Evolutionary conservation across 345 rosid genomes (phyloP).

Genomic region (Cardamine occulta): DNA sequence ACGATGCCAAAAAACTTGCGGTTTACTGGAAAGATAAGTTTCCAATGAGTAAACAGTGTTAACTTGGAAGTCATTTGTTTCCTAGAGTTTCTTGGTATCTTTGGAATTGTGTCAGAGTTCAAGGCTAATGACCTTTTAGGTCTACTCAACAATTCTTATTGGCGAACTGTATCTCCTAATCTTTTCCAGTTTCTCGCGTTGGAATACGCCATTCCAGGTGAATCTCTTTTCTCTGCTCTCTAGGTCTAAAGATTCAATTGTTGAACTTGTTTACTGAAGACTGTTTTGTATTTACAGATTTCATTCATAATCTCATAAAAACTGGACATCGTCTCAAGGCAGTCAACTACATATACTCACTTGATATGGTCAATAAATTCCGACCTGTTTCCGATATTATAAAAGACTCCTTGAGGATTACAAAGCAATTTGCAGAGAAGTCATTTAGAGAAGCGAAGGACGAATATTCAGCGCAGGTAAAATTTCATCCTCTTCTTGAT

Average conservation of each 20-base stretch:
- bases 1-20: slow-evolving; percentile 45
- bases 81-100: slow-evolving; percentile 49
- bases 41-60: slow-evolving; percentile 27
- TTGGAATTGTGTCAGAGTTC: slow-evolving; percentile 48
- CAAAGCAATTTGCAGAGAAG: slow-evolving; percentile 27
- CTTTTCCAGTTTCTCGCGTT: slow-evolving; percentile 47
- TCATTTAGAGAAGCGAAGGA: slow-evolving; percentile 20
- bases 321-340: slow-evolving; percentile 43
- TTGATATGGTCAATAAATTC: slow-evolving; percentile 45
- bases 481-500: not conserved
- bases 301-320: slow-evolving; percentile 43
- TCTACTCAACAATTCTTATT: slow-evolving; percentile 42
- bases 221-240: slow-evolving; percentile 5
- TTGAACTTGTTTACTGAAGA: not conserved
- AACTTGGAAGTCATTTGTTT: slow-evolving; percentile 48
- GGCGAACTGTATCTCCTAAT: slow-evolving; percentile 40
- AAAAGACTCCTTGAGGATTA: slow-evolving; percentile 42
- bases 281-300: slow-evolving; percentile 16
- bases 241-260: not conserved
- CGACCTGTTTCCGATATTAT: slow-evolving; percentile 41
- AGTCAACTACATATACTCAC: slow-evolving; percentile 44
- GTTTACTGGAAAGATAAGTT: slow-evolving; percentile 47
- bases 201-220: slow-evolving; percentile 37
- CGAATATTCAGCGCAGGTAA: slow-evolving; percentile 28
- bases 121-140: slow-evolving; percentile 46